These are phyloP conservation scores for Mycena indigotica DNA, from an alignment of 768 basidiomycete species.

Conservation along the genomic window DNA sequence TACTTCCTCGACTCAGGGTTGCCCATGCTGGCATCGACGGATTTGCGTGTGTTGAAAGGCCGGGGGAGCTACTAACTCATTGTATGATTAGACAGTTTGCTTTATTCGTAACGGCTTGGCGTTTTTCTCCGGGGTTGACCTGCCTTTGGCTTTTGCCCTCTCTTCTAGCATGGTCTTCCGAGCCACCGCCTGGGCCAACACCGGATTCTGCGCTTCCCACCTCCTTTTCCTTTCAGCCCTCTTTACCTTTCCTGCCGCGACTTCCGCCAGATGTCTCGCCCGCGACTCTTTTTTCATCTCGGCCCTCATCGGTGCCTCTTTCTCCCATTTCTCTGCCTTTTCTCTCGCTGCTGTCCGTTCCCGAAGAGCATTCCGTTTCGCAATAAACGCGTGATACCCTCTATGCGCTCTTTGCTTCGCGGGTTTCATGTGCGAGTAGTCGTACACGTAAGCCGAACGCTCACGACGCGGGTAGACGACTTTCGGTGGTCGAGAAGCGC, in stretches of 20 bases:
- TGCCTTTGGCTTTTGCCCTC: background rate
- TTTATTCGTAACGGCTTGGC: background rate
- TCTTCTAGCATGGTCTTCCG: background rate
- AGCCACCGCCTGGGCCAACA: background rate
- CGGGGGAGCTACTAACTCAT: no score
- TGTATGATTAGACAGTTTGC: no score
- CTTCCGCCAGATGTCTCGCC: constrained; percentile 9
- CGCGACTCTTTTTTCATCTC: background rate
- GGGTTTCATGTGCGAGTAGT: constrained; percentile 24
- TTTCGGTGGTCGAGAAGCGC: constrained; percentile 1
- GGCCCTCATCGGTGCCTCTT: background rate
- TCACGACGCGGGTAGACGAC: background rate
- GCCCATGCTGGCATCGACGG: no score
- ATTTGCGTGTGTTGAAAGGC: no score
- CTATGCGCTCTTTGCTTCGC: constrained; percentile 17
- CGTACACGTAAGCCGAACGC: constrained; percentile 11
- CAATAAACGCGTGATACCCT: constrained; percentile 10
- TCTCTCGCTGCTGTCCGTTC: background rate
- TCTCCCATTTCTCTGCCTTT: background rate
- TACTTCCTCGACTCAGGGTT: no score
- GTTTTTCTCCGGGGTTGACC: background rate
- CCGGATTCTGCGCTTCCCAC: constrained; percentile 11
- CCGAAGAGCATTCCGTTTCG: constrained; percentile 3
- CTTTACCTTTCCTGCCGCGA: background rate
- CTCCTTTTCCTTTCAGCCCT: constrained; percentile 6